These are phyloP conservation scores for Thelonectria blattea DNA, from an alignment of 2,329 filamentous ascomycete genomes.

Conservation along the genomic window DNA sequence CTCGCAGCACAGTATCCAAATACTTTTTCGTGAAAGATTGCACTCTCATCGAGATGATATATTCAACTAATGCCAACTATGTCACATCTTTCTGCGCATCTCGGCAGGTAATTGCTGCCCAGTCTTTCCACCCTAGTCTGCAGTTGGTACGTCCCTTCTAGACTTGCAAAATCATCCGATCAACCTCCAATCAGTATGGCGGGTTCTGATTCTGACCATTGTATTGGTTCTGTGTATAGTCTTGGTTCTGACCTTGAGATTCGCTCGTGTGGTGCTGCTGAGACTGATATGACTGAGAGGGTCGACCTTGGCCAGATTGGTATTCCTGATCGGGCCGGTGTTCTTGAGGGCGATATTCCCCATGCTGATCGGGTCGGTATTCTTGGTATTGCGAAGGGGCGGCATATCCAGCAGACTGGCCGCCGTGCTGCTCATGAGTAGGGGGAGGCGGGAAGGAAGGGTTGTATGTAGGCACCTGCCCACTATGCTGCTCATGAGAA, in stretches of 20 bases:
- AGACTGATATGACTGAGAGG: conserved; percentile 16
- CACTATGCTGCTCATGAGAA: conserved; percentile 23
- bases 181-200: conserved; percentile 9
- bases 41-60: neutral
- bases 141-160: neutral
- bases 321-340: conserved; percentile 18
- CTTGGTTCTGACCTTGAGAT: conserved; percentile 25
- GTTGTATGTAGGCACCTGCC: conserved; percentile 32
- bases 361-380: conserved; percentile 28
- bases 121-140: too few species aligned
- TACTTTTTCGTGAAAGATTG: neutral
- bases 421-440: too few species aligned
- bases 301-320: conserved; percentile 13
- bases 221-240: conserved; percentile 29
- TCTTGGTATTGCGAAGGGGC: conserved; percentile 30
- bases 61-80: neutral
- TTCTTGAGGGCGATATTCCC: conserved; percentile 22
- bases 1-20: too few species aligned
- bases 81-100: too few species aligned
- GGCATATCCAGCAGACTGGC: conserved; percentile 24
- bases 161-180: neutral
- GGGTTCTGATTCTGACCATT: conserved; percentile 37
- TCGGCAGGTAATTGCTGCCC: neutral
- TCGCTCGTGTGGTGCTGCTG: conserved; percentile 15
- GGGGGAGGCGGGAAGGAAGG: neutral